Percentiles rank a stretch among this genome's conserved stretches.
Conservation (phyloP, 371 early-diverging fungal species). For the Quaeritorhiza haematococci region DNA sequence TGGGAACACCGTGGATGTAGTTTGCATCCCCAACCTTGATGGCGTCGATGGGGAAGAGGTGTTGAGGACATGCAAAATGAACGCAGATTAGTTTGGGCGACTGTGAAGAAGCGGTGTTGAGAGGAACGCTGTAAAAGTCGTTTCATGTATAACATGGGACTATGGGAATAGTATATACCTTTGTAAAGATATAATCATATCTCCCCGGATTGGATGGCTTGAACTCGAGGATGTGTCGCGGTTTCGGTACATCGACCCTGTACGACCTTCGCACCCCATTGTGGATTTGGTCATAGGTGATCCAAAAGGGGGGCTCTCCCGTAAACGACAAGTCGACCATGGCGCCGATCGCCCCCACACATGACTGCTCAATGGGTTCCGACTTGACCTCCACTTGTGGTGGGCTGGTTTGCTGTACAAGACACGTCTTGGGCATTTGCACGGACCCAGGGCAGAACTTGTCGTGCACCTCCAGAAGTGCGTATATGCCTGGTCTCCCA, state of each 20-base stretch:
- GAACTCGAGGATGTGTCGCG: slow-evolving; percentile 21
- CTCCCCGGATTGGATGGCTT: slow-evolving; percentile 33
- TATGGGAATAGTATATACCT: too few relatives aligned
- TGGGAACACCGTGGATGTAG: slow-evolving; percentile 27
- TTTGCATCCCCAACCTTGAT: slow-evolving; percentile 38
- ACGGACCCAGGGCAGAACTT: slow-evolving; percentile 29
- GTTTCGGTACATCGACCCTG: too few relatives aligned
- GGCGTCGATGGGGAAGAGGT: too few relatives aligned
- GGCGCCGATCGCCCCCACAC: slow-evolving; percentile 43
- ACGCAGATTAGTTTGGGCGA: too few relatives aligned
- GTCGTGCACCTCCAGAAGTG: slow-evolving; percentile 23
- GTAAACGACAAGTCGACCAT: slow-evolving; percentile 35
- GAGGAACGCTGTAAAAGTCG: too few relatives aligned
- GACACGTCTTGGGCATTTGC: slow-evolving; percentile 17
- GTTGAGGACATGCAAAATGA: too few relatives aligned
- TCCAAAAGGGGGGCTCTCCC: slow-evolving; percentile 41
- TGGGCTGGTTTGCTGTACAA: slow-evolving; percentile 29
- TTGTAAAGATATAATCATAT: slow-evolving; percentile 34
- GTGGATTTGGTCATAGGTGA: slow-evolving; percentile 25
- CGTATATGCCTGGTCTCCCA: slow-evolving; percentile 28
- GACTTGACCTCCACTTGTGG: slow-evolving; percentile 29
- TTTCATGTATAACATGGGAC: too few relatives aligned
- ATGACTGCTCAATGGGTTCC: slow-evolving; percentile 34
- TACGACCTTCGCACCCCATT: too few relatives aligned
- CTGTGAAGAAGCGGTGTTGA: too few relatives aligned